Evolutionary conservation across 345 rosid genomes (phyloP), one percentile per base, ranked within the genome.

Genomic region (Eucalyptus marginata): DNA sequence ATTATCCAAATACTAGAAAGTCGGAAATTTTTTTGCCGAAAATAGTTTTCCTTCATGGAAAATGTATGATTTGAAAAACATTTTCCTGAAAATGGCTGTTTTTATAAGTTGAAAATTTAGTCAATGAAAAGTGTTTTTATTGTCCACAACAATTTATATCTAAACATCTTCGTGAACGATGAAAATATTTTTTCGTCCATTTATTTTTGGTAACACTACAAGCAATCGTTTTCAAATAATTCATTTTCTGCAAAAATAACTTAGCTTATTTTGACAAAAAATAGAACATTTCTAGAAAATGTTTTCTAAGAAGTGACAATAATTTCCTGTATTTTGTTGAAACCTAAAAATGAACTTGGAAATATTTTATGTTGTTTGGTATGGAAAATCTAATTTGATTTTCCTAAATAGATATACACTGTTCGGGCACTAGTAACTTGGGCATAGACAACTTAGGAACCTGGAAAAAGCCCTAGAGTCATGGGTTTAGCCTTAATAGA

Each of bases 11-110:
- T 5, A 68, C 13, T 0, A 0, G 0, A 68, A 68, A 33, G 13
- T 17, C 1, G 5, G 22, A 17, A 68, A 68, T 0, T 6, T 3
- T 17, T 33, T 68, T 68, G 3, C 4, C 6, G 0, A 11, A 18
- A 33, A 33, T 10, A 17, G 2, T 14, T 64, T 64, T 64, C 18
- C 76, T 64, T n/a, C 1, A 2, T 52, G 24, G 10, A 9, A 33
- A 68, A 68, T 68, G 24, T 31, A 33, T 68, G 24, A 17, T 33
- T 68, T 33, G 80, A n/a, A n/a, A 64, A 62, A 62, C 1, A 62
- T 12, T 12, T 62, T 62, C 33, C 0, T 62, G 1, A 29, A 29
- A 29, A 13, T 62, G 8, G 4, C 14, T 1, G 7, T 29, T 62
- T 62, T 13, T 27, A 62, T 62, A 62, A 29, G 16, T 62, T 3